Evolutionary conservation across 768 basidiomycete species (phyloP), one percentile per base, ranked within the genome.

Genomic region (Lepiota brunneoincarnata): DNA sequence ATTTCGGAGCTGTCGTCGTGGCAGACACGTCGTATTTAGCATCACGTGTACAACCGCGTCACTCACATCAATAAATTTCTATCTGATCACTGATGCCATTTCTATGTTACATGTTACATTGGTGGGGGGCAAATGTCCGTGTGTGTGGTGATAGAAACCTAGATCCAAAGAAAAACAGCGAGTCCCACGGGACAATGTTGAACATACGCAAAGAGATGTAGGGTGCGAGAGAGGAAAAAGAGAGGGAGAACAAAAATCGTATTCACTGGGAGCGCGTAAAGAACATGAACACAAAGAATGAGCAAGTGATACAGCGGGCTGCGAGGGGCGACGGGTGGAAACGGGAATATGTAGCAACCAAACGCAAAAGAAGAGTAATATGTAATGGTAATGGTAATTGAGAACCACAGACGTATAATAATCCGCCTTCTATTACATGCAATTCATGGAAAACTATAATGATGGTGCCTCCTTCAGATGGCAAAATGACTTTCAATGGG

Each of bases 381-480:
- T 2, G 9, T n/a, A 45, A 26, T 31, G 35, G 50, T 40, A 50
- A 28, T 40, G 36, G 50, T 42, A 51, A 36, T 21, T 31, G 10
- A 37, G 18, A 36, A 23, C 38, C 36, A 49, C 36, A 37, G 28
- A 42, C 50, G 39, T 51, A 51, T 43, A 43, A 43, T 51, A 51
- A 42, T 40, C 50, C 56, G 63, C 60, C 66, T 59, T 83, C 81
- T 82, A 82, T 72, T 78, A 79, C 79, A 78, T 81, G 74, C 76
- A 74, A 79, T 68, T 74, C 68, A 69, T 80, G 71, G 73, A 67
- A 63, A 63, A 73, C 72, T 71, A 68, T 72, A 73, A 72, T 71
- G 75, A 34, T 47, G 38, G 17, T 81, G 80, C 83, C 83, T 85
- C 84, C 84, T 86, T 86, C 78, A 86, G 84, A 85, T 78, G 80